Evolutionary conservation across 2,329 filamentous ascomycete species (phyloP).

Genomic region (Magnaporthiopsis poae): DNA sequence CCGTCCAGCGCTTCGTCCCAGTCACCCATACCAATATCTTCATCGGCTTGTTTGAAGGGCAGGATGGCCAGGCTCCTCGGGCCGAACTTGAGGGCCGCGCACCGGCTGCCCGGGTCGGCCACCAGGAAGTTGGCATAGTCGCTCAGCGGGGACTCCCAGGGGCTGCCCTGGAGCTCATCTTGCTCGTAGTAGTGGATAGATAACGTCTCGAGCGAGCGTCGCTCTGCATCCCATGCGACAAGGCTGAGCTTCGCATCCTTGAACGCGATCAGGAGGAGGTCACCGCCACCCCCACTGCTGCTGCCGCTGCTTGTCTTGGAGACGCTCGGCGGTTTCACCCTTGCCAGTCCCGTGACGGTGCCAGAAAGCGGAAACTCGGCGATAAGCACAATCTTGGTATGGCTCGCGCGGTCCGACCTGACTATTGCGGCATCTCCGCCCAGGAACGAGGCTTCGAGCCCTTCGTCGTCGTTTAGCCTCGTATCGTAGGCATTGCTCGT

Average conservation of each 20-base stretch:
- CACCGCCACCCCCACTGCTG: conserved; percentile 45
- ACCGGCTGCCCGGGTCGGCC: conserved; percentile 84
- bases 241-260: conserved; percentile 88
- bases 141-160: conserved; percentile 68
- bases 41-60: conserved; percentile 76
- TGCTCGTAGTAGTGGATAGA: conserved; percentile 98
- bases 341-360: conserved; percentile 71
- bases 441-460: conserved; percentile 56
- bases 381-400: conserved; percentile 72
- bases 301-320: neutral
- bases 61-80: conserved; percentile 81
- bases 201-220: conserved; percentile 69
- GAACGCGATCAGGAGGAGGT: conserved; percentile 73
- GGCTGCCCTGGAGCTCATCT: conserved; percentile 72
- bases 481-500: conserved; percentile 38
- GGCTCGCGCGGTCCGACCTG: conserved; percentile 53
- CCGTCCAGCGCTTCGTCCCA: conserved; percentile 77
- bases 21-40: conserved; percentile 84
- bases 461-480: conserved; percentile 49
- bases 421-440: conserved; percentile 52
- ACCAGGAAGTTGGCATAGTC: conserved; percentile 72
- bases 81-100: conserved; percentile 89
- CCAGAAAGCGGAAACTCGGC: conserved; percentile 77
- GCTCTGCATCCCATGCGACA: conserved; percentile 83
- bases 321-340: conserved; percentile 65